These are phyloP conservation scores for Pseudomonodictys pantanalensis DNA, from an alignment of 495 filamentous ascomycete species.

Conservation along the genomic window DNA sequence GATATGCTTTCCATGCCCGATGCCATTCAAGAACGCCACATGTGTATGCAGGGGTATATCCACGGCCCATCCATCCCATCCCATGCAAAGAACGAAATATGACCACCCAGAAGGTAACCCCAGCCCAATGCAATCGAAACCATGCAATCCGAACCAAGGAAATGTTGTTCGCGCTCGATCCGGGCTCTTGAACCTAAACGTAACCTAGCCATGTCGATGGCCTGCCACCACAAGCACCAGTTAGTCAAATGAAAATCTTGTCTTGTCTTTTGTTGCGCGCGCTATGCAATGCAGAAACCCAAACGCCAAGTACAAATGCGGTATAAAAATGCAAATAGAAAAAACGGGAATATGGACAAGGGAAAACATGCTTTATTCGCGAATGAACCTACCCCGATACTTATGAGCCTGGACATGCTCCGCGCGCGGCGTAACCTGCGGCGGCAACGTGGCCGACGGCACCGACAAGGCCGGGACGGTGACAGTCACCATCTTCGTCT, in stretches of 20 bases:
- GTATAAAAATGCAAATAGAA: not conserved
- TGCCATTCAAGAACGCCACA: too few relatives aligned
- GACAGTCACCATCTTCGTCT: constrained; percentile 17
- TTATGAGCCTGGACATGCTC: constrained; percentile 7
- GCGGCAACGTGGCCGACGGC: too few relatives aligned
- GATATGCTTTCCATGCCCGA: too few relatives aligned
- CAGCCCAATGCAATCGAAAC: not conserved
- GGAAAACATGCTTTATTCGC: not conserved
- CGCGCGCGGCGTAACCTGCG: too few relatives aligned
- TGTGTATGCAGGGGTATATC: not conserved
- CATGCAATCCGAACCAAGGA: not conserved
- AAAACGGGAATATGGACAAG: not conserved
- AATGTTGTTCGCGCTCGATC: too few relatives aligned
- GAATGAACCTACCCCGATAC: constrained; percentile 7
- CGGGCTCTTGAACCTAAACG: too few relatives aligned
- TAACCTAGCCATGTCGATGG: not conserved
- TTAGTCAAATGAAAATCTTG: not conserved
- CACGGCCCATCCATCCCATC: too few relatives aligned
- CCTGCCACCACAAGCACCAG: not conserved
- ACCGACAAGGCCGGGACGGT: constrained; percentile 11
- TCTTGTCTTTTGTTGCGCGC: not conserved
- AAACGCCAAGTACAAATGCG: not conserved
- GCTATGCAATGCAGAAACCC: not conserved
- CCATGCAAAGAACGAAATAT: too few relatives aligned
- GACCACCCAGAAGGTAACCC: too few relatives aligned